Percentiles rank a stretch among this genome's conserved stretches.
Conservation (phyloP, 768 basidiomycete genomes). For the Podaxis sp. region DNA sequence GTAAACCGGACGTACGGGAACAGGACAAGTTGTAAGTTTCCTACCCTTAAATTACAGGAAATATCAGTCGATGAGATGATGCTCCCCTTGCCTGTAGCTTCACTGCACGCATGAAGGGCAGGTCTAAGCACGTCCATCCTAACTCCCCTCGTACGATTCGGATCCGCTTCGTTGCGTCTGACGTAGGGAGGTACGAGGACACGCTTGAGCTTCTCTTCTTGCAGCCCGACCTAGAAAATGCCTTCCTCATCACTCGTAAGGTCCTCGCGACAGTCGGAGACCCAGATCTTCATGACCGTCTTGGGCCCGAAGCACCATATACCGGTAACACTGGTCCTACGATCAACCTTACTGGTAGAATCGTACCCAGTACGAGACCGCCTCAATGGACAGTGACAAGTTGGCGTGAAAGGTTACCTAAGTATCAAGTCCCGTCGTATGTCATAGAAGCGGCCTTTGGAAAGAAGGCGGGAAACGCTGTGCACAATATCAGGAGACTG, state of each 20-base stretch:
- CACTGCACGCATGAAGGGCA: constrained; percentile 30
- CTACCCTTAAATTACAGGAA: not conserved
- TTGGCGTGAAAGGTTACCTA: constrained; percentile 32
- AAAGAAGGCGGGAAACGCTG: constrained; percentile 17
- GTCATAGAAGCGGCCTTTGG: constrained; percentile 29
- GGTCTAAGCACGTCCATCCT: constrained; percentile 24
- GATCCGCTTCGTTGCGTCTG: constrained; percentile 32
- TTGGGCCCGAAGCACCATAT: constrained; percentile 47
- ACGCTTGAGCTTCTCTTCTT: constrained; percentile 46
- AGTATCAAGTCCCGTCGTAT: constrained; percentile 29
- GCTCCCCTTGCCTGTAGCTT: constrained; percentile 24
- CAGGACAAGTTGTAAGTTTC: constrained; percentile 24
- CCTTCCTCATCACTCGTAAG: constrained; percentile 47
- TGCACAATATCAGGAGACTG: constrained; percentile 25
- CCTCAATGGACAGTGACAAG: constrained; percentile 35
- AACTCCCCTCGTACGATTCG: constrained; percentile 25
- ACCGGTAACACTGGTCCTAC: constrained; percentile 22
- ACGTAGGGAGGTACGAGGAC: constrained; percentile 45
- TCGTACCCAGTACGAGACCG: constrained; percentile 35
- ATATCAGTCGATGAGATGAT: not conserved
- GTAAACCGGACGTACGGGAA: constrained; percentile 20
- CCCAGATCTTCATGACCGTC: constrained; percentile 43
- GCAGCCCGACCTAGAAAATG: constrained; percentile 27
- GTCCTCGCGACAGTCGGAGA: constrained; percentile 48
- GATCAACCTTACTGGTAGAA: constrained; percentile 25